Conservation (phyloP, 179 eudicot species). For the Actinidia arguta region DNA sequence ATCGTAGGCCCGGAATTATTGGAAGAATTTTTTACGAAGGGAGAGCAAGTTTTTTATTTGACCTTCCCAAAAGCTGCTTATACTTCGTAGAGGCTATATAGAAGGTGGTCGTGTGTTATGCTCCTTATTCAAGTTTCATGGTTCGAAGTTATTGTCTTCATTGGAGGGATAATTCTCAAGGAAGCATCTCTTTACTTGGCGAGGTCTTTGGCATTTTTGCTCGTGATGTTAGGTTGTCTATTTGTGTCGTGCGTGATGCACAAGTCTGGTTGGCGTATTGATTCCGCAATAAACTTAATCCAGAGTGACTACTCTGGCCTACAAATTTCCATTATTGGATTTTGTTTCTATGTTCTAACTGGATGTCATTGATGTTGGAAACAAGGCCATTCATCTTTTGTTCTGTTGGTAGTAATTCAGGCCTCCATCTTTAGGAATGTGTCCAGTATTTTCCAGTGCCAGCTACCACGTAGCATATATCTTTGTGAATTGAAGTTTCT, state of each 20-base stretch:
- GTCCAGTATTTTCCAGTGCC: not conserved
- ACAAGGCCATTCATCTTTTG: not conserved
- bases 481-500: not conserved
- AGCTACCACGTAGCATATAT: not conserved
- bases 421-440: not conserved
- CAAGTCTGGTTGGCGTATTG: not conserved
- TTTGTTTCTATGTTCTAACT: constrained; percentile 2
- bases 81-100: too few relatives aligned
- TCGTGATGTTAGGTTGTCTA: not conserved
- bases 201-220: constrained; percentile 1
- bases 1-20: too few relatives aligned
- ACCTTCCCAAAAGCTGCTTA: too few relatives aligned
- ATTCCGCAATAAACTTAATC: not conserved
- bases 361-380: not conserved
- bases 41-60: too few relatives aligned
- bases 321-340: not conserved
- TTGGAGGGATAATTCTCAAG: not conserved
- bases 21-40: too few relatives aligned
- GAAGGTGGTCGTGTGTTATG: constrained; percentile 3
- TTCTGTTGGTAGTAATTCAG: not conserved
- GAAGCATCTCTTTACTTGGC: constrained; percentile 3
- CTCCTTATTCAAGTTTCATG: constrained; percentile 9
- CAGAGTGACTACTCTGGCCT: not conserved
- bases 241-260: not conserved
- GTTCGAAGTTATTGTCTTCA: not conserved